Base-by-base conservation (phyloP, 306 rosid species). In the Acacia acuminata region DNA sequence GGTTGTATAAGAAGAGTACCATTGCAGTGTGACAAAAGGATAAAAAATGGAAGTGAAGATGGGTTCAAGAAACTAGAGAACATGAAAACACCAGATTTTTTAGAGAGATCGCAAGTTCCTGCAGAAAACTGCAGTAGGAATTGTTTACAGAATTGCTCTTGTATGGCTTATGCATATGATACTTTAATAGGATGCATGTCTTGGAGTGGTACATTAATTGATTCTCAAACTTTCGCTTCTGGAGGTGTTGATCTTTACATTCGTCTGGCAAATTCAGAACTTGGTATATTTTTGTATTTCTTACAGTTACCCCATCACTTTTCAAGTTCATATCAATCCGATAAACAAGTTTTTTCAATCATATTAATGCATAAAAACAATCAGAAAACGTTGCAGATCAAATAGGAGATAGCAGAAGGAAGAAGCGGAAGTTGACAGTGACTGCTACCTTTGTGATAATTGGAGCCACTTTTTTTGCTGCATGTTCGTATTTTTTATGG, bases 201-300 rank as follows among this genome's bases (percentile, higher is more conserved):
- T 56, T 56, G 63, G 63, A 56, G 63, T 56, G 27, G 25, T 56
- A 56, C 20, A 22, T 58, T 58, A 58, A 58, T n/a, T 58, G 64
- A 58, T 10, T n/a, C n/a, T 8, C 64, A 1, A 22, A 22, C 12
- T n/a, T 8, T n/a, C 30, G 5, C 30, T 58, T 22, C 11, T 8
- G 30, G 64, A 58, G 64, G 64, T 9, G 27, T n/a, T 60, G 88
- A 85, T 73, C 87, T 88, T 63, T 85, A 71, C 73, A 30, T 85
- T 16, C 85, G 88, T 22, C 53, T 85, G 9, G 77, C 87, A 7
- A 4, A 7, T 4, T 36, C 82, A 15, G 77, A 82, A 40, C 79
- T 80, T 1, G 69, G 90, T 87, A 71, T 11, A n/a, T 20, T 56
- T n/a, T 17, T 36, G 40, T 36, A 53, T 55, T 27, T 56, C 30